A percentile compares a stretch with the other conserved stretches of the same genome.
phyloP scores from a whole-genome alignment of 73 alveolate genomes.

The Stentor coeruleus region DNA sequence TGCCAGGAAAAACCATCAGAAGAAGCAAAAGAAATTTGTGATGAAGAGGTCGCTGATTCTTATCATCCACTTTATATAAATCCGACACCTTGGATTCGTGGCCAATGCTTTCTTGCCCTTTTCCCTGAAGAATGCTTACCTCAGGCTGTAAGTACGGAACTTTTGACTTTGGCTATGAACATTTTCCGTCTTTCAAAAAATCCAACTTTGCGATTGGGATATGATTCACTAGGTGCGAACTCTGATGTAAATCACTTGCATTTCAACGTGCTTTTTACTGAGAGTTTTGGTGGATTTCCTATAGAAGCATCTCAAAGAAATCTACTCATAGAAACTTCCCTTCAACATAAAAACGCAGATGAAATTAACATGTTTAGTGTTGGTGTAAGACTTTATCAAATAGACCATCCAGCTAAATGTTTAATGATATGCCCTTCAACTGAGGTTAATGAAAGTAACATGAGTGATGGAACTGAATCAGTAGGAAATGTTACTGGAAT shows the following conservation, averaged over 20 bases:
- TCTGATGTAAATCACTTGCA: slow-evolving; percentile 57
- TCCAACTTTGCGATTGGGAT: slow-evolving; percentile 48
- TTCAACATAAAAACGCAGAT: slow-evolving; percentile 31
- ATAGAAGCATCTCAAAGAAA: slow-evolving; percentile 39
- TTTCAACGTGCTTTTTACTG: slow-evolving; percentile 49
- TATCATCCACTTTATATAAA: slow-evolving; percentile 53
- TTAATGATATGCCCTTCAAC: slow-evolving; percentile 25
- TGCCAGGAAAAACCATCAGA: slow-evolving; percentile 21
- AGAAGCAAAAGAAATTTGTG: slow-evolving; percentile 26
- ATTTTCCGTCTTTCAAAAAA: slow-evolving; percentile 42
- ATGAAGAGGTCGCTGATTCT: slow-evolving; percentile 44
- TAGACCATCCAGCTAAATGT: slow-evolving; percentile 52
- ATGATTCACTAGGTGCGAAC: slow-evolving; percentile 67
- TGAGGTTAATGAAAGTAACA: slow-evolving; percentile 31
- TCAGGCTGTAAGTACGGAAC: slow-evolving; percentile 51
- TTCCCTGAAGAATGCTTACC: slow-evolving; percentile 66
- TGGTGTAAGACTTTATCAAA: slow-evolving; percentile 37
- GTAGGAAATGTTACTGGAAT: slow-evolving; percentile 52
- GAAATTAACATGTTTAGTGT: slow-evolving; percentile 58
- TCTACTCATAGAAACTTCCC: slow-evolving; percentile 34
- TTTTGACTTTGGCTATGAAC: slow-evolving; percentile 38
- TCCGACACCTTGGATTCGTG: slow-evolving; percentile 45
- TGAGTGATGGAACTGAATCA: slow-evolving; percentile 16
- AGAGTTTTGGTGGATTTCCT: slow-evolving; percentile 46
- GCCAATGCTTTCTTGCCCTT: slow-evolving; percentile 41